Conservation (phyloP, 2,329 filamentous ascomycete genomes). For the Ceratocystiopsis sp. region DNA sequence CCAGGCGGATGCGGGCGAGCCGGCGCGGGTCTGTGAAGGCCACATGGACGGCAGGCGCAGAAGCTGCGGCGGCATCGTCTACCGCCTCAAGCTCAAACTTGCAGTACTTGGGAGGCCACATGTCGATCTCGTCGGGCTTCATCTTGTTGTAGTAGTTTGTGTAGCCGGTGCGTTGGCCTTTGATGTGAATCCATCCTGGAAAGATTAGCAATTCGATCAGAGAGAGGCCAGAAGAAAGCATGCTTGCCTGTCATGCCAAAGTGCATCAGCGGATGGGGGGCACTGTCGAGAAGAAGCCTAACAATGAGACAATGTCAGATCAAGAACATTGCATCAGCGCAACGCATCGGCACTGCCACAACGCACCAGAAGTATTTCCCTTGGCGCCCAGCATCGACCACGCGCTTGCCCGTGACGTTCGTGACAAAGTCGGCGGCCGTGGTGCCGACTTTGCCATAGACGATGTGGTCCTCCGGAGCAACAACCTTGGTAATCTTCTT, state of each 20-base stretch:
- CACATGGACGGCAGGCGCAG: slow-evolving; percentile 27
- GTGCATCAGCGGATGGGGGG: slow-evolving; percentile 81
- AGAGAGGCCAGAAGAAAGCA: slow-evolving; percentile 10
- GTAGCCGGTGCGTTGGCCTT: slow-evolving; percentile 58
- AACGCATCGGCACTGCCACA: background rate
- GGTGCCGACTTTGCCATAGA: slow-evolving; percentile 85
- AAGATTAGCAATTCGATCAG: background rate
- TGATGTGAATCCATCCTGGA: slow-evolving; percentile 71
- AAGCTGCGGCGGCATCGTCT: slow-evolving; percentile 18
- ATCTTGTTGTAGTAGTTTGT: slow-evolving; percentile 66
- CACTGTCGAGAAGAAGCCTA: slow-evolving; percentile 44
- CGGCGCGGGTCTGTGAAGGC: slow-evolving; percentile 76
- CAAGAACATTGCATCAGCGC: background rate
- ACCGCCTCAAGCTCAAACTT: slow-evolving; percentile 65
- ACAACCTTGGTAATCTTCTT: slow-evolving; percentile 56
- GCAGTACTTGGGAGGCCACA: slow-evolving; percentile 81
- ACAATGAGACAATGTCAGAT: background rate
- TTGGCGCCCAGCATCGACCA: slow-evolving; percentile 55
- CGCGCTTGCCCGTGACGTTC: slow-evolving; percentile 57
- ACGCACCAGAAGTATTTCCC: slow-evolving; percentile 88
- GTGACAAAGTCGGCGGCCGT: slow-evolving; percentile 57
- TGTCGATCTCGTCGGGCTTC: slow-evolving; percentile 35
- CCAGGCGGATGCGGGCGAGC: slow-evolving; percentile 61
- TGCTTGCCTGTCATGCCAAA: slow-evolving; percentile 48
- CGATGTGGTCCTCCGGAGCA: slow-evolving; percentile 61